phyloP scores from a whole-genome alignment of 768 basidiomycete species.

The Pulveroboletus sp. region DNA sequence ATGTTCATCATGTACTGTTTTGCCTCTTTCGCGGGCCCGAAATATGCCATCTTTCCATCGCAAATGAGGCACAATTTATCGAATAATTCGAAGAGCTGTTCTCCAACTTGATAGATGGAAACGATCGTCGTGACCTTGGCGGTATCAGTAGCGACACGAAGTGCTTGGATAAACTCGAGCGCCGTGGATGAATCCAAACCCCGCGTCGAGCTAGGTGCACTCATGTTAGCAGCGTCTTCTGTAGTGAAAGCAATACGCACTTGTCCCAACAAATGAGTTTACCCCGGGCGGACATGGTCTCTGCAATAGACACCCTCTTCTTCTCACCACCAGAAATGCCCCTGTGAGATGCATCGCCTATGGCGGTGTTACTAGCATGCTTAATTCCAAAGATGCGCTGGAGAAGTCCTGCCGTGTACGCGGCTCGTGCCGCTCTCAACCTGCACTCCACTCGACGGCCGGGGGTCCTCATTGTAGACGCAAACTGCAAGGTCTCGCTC shows the following conservation, averaged over 20 bases:
- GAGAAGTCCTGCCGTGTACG: slow-evolving; percentile 41
- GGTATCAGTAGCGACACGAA: slow-evolving; percentile 61
- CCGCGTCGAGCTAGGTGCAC: slow-evolving; percentile 50
- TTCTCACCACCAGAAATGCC: slow-evolving; percentile 77
- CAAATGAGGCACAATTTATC: slow-evolving; percentile 39
- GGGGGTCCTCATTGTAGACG: slow-evolving; percentile 46
- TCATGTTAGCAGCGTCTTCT: neutral
- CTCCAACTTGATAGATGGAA: slow-evolving; percentile 84
- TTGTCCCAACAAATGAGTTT: slow-evolving; percentile 76
- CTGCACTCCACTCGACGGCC: slow-evolving; percentile 20
- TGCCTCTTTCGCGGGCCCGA: slow-evolving; percentile 1
- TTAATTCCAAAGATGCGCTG: slow-evolving; percentile 71
- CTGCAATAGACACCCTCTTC: slow-evolving; percentile 80
- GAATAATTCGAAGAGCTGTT: slow-evolving; percentile 58
- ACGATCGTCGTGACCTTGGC: slow-evolving; percentile 59
- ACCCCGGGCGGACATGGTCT: slow-evolving; percentile 60
- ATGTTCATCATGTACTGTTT: slow-evolving; percentile 3
- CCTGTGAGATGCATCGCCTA: slow-evolving; percentile 73
- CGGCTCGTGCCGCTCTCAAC: slow-evolving; percentile 30
- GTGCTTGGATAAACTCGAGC: slow-evolving; percentile 63
- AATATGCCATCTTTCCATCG: slow-evolving; percentile 9
- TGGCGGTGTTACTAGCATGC: slow-evolving; percentile 65
- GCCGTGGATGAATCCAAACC: slow-evolving; percentile 69
- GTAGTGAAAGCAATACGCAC: slow-evolving; percentile 31
- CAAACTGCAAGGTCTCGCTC: slow-evolving; percentile 47